These are phyloP conservation scores for Pilaira anomala DNA, from an alignment of 192 early-diverging fungal species.

Conservation along the genomic window DNA sequence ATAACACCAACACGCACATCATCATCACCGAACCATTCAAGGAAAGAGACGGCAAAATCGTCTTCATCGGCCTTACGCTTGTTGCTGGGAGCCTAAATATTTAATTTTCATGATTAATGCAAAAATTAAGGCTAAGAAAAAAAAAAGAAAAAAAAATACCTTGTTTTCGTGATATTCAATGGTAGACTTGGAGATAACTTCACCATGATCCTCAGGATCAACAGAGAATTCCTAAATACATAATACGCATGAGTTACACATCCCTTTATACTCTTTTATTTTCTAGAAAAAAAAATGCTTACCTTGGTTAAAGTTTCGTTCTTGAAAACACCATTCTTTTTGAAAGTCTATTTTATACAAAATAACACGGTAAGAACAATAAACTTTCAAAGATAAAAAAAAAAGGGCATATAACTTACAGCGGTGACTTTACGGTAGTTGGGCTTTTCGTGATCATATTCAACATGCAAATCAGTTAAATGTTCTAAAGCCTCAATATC, in stretches of 20 bases:
- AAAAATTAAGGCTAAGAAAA: not conserved
- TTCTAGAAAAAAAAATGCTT: not conserved
- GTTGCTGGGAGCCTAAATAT: conserved; percentile 14
- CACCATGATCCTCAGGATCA: conserved; percentile 16
- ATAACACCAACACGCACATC: conserved; percentile 10
- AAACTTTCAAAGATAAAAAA: not conserved
- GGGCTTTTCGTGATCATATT: conserved; percentile 29
- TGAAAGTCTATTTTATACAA: conserved; percentile 12
- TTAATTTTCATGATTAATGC: not conserved
- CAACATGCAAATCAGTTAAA: conserved; percentile 33
- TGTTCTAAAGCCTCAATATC: conserved; percentile 28
- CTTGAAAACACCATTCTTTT: conserved; percentile 34
- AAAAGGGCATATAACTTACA: conserved; percentile 18
- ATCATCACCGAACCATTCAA: conserved; percentile 35
- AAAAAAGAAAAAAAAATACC: not conserved
- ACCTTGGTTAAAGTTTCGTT: conserved; percentile 35
- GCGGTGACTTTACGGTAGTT: conserved; percentile 30
- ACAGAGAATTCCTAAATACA: conserved; percentile 25
- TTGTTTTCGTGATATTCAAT: conserved; percentile 32
- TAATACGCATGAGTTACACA: not conserved
- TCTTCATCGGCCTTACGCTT: conserved; percentile 31
- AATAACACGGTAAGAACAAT: not conserved
- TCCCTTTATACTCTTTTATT: not conserved
- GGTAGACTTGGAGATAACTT: conserved; percentile 18
- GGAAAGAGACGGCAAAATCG: conserved; percentile 9